phyloP scores from a whole-genome alignment of 1,284 basidiomycete species.

The Pseudozyma thailandica region DNA sequence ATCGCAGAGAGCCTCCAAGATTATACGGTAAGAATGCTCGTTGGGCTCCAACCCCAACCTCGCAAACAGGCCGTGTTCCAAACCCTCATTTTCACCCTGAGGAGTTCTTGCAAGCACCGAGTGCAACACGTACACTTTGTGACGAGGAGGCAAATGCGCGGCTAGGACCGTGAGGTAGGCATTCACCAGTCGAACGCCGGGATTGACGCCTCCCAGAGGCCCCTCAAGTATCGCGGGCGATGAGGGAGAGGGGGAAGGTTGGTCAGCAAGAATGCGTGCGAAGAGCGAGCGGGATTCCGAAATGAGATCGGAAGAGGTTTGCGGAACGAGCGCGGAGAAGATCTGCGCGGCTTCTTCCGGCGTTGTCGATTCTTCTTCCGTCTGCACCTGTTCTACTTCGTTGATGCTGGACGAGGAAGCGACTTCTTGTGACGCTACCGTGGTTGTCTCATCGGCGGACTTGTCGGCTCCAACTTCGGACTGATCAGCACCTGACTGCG shows the following conservation, averaged over 20 bases:
- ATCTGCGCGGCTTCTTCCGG: conserved; percentile 70
- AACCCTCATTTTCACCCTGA: background rate
- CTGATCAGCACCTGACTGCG: background rate
- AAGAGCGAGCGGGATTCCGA: conserved; percentile 79
- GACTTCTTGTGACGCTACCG: background rate
- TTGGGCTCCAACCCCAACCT: conserved; percentile 44
- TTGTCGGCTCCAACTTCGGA: background rate
- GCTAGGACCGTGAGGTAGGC: conserved; percentile 82
- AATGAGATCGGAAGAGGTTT: conserved; percentile 79
- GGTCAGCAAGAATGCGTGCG: conserved; percentile 75
- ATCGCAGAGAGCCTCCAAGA: conserved; percentile 38
- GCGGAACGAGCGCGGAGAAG: conserved; percentile 73
- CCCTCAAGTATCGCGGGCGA: conserved; percentile 43
- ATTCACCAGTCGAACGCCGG: conserved; percentile 78
- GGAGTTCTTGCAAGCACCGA: background rate
- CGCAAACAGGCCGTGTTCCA: conserved; percentile 44
- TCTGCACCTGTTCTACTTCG: conserved; percentile 7
- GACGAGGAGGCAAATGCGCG: conserved; percentile 61
- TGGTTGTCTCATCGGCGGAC: background rate
- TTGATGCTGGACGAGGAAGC: conserved; percentile 7
- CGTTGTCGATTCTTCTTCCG: conserved; percentile 65
- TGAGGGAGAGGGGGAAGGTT: conserved; percentile 12
- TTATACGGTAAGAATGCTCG: conserved; percentile 47
- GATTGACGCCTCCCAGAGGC: conserved; percentile 75
- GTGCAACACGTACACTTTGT: background rate